Evolutionary conservation across 371 early-diverging fungal genomes (phyloP), one percentile per base, ranked within the genome.

Genomic region (Circinella minor): DNA sequence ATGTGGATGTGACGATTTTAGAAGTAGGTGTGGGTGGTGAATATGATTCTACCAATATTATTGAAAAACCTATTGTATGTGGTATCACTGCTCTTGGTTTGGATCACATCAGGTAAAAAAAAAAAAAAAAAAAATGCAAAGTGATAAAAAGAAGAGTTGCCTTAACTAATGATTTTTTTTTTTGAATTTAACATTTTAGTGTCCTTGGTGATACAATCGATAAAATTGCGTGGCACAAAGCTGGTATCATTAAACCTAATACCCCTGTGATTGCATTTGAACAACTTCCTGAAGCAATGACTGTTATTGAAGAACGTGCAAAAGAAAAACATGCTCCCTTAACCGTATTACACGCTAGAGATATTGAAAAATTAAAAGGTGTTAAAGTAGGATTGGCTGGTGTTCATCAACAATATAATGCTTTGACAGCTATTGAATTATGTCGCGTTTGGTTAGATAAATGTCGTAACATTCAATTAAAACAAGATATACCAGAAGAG

Each of bases 151-250:
- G 43, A 43, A 43, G 43, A 43, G 43, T 27, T 27, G 27, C 27
- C 27, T 27, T 27, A 27, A 27, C 27, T 27, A 27, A 27, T 27
- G 27, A 27, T 1, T 27, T 27, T 27, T 1, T 27, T 27, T 27
- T 27, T 27, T 27, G 27, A 27, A 27, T 27, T 27, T 27, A 2
- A 43, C 43, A 9, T 43, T 43, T 43, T 43, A 43, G 76, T 49
- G 81, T 92, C 8, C 76, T 95, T 61, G 95, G 95, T 20, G 75
- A 89, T 47, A 94, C 94, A 0, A 77, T 95, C 60, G 88, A 84
- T 36, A 79, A 90, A 69, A 96, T 98, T 77, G 96, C 97, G 37
- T 94, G 94, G 95, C 94, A 98, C 79, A 98, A 97, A 72, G 92
- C 92, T 43, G 97, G 97, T 1, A 96, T 97, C 54, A 92, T 94